Conservation (phyloP, 2,329 filamentous ascomycete species). For the Alternaria alternata region DNA sequence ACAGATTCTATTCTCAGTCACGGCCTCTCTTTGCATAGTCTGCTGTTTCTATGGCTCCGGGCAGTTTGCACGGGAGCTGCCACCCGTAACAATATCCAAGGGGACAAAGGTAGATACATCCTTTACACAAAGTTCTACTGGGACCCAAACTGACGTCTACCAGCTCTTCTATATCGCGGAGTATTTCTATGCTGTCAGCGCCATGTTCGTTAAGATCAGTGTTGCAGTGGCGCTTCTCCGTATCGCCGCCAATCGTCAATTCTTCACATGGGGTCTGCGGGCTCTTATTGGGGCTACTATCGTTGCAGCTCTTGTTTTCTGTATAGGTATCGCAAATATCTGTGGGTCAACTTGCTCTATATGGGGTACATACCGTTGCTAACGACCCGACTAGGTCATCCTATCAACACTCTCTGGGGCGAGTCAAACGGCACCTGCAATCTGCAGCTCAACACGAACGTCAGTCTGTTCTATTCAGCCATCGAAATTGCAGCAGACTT, state of each 20-base stretch:
- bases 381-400: slow-evolving; percentile 19
- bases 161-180: slow-evolving; percentile 32
- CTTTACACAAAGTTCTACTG: neutral
- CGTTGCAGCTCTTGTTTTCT: slow-evolving; percentile 28
- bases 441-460: slow-evolving; percentile 29
- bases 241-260: slow-evolving; percentile 21
- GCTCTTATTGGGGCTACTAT: slow-evolving; percentile 22
- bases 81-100: slow-evolving; percentile 18
- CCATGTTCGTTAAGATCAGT: slow-evolving; percentile 32
- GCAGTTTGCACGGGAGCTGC: slow-evolving; percentile 19
- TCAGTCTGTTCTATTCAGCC: slow-evolving; percentile 32
- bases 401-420: slow-evolving; percentile 32
- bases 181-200: slow-evolving; percentile 31
- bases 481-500: slow-evolving; percentile 32
- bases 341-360: slow-evolving; percentile 13
- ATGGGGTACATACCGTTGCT: neutral
- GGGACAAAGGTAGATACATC: slow-evolving; percentile 23
- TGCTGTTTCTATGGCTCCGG: slow-evolving; percentile 30
- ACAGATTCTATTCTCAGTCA: slow-evolving; percentile 28
- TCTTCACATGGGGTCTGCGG: slow-evolving; percentile 22
- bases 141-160: neutral
- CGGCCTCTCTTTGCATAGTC: slow-evolving; percentile 30
- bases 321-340: slow-evolving; percentile 30
- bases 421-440: slow-evolving; percentile 30
- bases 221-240: slow-evolving; percentile 31